These are phyloP conservation scores for Salix brachista DNA, from an alignment of 345 rosid genomes.

Conservation along the genomic window DNA sequence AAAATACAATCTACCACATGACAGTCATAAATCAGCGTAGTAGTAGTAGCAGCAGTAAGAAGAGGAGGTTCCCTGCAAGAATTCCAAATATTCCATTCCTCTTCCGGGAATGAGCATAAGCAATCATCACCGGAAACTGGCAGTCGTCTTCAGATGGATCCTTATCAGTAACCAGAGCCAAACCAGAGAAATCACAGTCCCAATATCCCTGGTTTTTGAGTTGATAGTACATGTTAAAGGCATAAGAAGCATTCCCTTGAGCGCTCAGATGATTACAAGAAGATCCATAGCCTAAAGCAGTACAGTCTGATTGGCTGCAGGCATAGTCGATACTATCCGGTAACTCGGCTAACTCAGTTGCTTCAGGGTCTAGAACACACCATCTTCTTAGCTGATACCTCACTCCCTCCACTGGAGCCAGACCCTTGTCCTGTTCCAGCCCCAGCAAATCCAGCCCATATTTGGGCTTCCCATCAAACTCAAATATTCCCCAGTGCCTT, in stretches of 20 bases:
- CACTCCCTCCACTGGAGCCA: constrained; percentile 54
- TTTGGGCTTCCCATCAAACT: constrained; percentile 34
- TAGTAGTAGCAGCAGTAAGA: not conserved
- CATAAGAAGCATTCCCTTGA: constrained; percentile 73
- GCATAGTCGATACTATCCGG: constrained; percentile 56
- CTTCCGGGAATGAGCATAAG: constrained; percentile 24
- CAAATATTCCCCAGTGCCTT: constrained; percentile 31
- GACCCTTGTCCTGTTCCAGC: constrained; percentile 26
- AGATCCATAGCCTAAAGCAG: constrained; percentile 68
- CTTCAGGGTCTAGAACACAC: constrained; percentile 55
- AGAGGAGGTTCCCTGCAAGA: constrained; percentile 9
- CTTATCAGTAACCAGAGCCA: constrained; percentile 45
- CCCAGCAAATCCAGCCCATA: constrained; percentile 50
- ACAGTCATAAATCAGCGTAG: not conserved
- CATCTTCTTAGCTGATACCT: constrained; percentile 46
- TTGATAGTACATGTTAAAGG: constrained; percentile 81
- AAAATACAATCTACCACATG: not conserved
- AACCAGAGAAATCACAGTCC: constrained; percentile 70
- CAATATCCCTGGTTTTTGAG: constrained; percentile 48
- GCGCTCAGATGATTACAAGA: constrained; percentile 57
- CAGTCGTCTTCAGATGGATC: constrained; percentile 65
- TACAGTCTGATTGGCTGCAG: constrained; percentile 68
- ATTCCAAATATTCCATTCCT: constrained; percentile 9
- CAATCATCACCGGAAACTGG: constrained; percentile 65
- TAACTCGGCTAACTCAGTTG: constrained; percentile 34